Evolutionary conservation across 2,329 filamentous ascomycete genomes (phyloP).

Genomic region (Cladosporium phlei): DNA sequence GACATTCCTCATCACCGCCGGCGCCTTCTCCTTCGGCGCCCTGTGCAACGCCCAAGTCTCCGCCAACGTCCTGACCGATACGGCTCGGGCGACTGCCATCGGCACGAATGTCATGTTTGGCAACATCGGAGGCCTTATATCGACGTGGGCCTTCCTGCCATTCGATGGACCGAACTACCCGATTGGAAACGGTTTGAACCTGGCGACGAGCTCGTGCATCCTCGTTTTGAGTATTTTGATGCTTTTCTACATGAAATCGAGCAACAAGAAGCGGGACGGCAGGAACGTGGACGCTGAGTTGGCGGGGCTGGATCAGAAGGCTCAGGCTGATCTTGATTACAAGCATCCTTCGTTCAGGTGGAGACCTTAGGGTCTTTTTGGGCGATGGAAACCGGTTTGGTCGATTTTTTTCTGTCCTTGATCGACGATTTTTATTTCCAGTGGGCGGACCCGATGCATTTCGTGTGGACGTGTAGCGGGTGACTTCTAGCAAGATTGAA

Average conservation of each 20-base stretch:
- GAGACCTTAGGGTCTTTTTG: not conserved
- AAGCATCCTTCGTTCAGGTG: conserved; percentile 60
- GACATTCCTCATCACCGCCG: conserved; percentile 63
- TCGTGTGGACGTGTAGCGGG: too few species aligned
- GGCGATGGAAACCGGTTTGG: too few species aligned
- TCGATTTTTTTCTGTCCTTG: too few species aligned
- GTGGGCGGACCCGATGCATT: too few species aligned
- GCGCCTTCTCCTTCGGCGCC: conserved; percentile 59
- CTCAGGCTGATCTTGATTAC: conserved; percentile 61
- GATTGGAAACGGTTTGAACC: conserved; percentile 67
- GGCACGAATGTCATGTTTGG: conserved; percentile 67
- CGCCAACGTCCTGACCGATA: conserved; percentile 68
- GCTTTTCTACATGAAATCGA: conserved; percentile 57
- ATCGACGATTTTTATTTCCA: too few species aligned
- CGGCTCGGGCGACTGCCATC: conserved; percentile 62
- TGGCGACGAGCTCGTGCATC: conserved; percentile 56
- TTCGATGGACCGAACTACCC: conserved; percentile 62
- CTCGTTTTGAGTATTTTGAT: conserved; percentile 49
- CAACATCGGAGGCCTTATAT: conserved; percentile 56
- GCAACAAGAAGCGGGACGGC: conserved; percentile 57
- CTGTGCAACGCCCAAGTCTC: conserved; percentile 64
- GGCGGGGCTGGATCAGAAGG: conserved; percentile 47
- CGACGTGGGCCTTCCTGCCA: conserved; percentile 41
- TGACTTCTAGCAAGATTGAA: too few species aligned
- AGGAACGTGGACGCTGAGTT: conserved; percentile 54